Evolutionary conservation across 768 basidiomycete species (phyloP).

Genomic region (Hydnomerulius pinastri): DNA sequence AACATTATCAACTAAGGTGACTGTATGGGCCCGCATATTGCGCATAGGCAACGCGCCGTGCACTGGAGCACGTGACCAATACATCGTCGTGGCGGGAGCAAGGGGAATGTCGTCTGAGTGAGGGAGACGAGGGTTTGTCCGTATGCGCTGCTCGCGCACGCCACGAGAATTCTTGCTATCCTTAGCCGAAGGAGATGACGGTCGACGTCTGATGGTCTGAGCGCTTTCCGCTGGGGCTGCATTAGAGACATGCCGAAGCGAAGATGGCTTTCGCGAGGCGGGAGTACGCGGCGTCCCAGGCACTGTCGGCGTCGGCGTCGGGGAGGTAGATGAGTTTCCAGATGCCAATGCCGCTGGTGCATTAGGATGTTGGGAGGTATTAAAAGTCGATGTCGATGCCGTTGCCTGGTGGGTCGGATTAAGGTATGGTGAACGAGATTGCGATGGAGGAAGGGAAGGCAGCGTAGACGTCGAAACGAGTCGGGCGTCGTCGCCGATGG

Average conservation of each 20-base stretch:
- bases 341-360: background rate
- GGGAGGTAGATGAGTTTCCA: constrained; percentile 11
- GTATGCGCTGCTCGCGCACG: constrained; percentile 36
- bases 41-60: constrained; percentile 68
- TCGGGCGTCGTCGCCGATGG: constrained; percentile 14
- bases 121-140: constrained; percentile 58
- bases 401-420: constrained; percentile 36
- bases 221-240: constrained; percentile 25
- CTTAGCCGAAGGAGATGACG: constrained; percentile 30
- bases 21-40: constrained; percentile 79
- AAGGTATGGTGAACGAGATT: constrained; percentile 40
- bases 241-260: constrained; percentile 31
- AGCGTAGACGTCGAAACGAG: constrained; percentile 8
- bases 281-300: constrained; percentile 29
- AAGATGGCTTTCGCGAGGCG: constrained; percentile 33
- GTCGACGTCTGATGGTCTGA: constrained; percentile 26
- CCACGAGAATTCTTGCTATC: constrained; percentile 18
- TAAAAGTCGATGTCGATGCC: constrained; percentile 40
- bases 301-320: constrained; percentile 16
- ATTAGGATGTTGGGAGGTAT: constrained; percentile 11
- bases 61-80: constrained; percentile 85
- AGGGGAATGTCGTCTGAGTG: constrained; percentile 58
- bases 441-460: constrained; percentile 8
- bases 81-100: constrained; percentile 75
- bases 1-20: constrained; percentile 77